Base-by-base conservation (phyloP, 2,329 filamentous ascomycete genomes). In the Paraphoma sp. region DNA sequence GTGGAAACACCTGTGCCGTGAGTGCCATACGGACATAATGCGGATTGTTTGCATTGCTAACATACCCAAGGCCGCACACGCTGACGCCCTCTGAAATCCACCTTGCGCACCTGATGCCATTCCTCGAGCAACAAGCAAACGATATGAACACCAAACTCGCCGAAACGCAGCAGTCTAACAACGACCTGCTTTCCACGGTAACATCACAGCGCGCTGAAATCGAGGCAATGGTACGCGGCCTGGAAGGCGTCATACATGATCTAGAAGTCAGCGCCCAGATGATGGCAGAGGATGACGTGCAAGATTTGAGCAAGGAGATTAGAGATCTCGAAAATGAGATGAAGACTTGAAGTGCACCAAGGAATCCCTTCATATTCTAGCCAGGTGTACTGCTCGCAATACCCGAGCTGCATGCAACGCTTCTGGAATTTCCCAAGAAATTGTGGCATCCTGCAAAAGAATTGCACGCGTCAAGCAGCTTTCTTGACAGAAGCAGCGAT, bases 161-260 rank as follows among this genome's bases (percentile, higher is more conserved):
- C 49, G 71, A 72, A 18, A 80, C 83, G 4, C 81, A 86, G 62
- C 64, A 76, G 14, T 77, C 84, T 53, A 89, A 89, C 63, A 74
- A 74, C n/a, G 76, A 80, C 52, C 73, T 87, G 6, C 75, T 84
- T 40, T 78, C 80, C 48, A 80, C 78, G 9, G 79, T 89, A 5
- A 75, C 79, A 45, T 74, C 78, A 41, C 86, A 89, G 65, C 78
- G 84, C 55, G 74, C 77, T 45, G 85, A 89, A 64, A 86, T 89
- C 45, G 81, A 85, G 60, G 78, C 71, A 18, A 69, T 89, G 50
- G 73, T 89, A 17, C 75, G 77, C 16, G 79, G 82, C 16, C 70
- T 89, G 31, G 86, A 88, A 68, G 76, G 74, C 45, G 81, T 86
- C 11, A 81, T 88, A 45, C 74, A 74, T 30, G 86, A 88, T 71